Evolutionary conservation across 2,329 filamentous ascomycete genomes (phyloP).

Genomic region (Akanthomyces dipterigenus): DNA sequence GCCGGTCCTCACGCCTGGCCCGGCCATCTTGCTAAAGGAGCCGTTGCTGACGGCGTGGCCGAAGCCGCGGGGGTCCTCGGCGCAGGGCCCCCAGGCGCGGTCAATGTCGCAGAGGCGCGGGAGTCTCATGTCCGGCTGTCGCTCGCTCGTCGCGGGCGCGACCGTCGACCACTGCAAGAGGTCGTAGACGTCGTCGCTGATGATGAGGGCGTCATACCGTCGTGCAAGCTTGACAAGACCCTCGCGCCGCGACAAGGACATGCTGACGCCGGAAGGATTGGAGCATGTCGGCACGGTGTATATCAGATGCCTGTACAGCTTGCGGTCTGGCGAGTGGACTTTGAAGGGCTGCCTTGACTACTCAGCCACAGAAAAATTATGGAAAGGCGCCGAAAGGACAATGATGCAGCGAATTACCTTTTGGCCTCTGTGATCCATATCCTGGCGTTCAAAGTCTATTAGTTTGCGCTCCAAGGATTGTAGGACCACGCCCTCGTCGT

Average conservation of each 20-base stretch:
- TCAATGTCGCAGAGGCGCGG: constrained; percentile 81
- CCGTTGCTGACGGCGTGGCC: constrained; percentile 81
- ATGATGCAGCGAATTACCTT: background rate
- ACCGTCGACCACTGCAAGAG: constrained; percentile 69
- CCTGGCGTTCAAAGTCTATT: background rate
- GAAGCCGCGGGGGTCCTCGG: constrained; percentile 46
- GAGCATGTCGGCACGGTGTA: constrained; percentile 85
- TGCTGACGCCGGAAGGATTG: constrained; percentile 80
- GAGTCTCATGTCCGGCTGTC: constrained; percentile 42
- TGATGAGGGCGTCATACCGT: constrained; percentile 70
- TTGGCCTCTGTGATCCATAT: background rate
- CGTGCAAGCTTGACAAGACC: constrained; percentile 70
- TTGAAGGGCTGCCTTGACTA: constrained; percentile 43
- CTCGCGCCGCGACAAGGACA: constrained; percentile 63
- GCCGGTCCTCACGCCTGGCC: constrained; percentile 75
- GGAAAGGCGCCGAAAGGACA: background rate
- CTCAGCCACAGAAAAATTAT: background rate
- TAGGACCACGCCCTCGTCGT: constrained; percentile 69
- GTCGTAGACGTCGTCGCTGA: constrained; percentile 92
- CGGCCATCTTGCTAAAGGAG: constrained; percentile 81
- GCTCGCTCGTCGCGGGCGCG: constrained; percentile 23
- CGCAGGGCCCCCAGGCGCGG: constrained; percentile 50
- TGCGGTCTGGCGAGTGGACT: constrained; percentile 49
- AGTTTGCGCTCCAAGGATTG: constrained; percentile 30
- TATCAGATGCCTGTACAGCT: constrained; percentile 80